Evolutionary conservation across 2,329 filamentous ascomycete species (phyloP), one percentile per base, ranked within the genome.

Genomic region (Phaeoacremonium minimum): DNA sequence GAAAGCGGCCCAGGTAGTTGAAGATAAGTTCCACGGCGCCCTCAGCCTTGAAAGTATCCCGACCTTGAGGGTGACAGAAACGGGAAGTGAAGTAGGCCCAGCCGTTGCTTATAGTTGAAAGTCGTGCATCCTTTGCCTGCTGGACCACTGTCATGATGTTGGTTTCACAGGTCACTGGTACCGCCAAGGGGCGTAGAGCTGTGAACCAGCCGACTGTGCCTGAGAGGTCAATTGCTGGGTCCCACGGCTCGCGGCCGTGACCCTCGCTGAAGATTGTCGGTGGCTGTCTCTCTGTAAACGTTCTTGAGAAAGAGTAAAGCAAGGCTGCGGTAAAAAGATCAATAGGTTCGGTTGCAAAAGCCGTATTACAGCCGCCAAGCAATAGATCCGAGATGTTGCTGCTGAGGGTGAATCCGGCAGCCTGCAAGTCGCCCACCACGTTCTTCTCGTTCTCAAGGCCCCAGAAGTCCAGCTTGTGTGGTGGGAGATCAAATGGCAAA

Each of bases 191-290:
- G 13, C 49, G 56, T 11, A 69, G 50, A 0, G 63, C 63, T 1
- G 67, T 69, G 37, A 70, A 70, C 66, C 66, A 71, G 5, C 67
- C 67, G 1, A 70, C 59, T 0, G 63, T 68, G 2, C 51, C 42
- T 0, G 64, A 61, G 2, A 62, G 43, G 33, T 69, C 58, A 7
- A 63, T 43, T 1, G 30, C 18, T 2, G 42, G 13, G 17, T 48
- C 44, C 46, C 54, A 59, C 1, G 57, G 40, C 19, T 69, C 64
- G 7, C 67, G 53, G 2, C 66, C 67, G 17, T 70, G 66, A 0
- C 58, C 55, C 38, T 69, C 65, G 28, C 51, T 58, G 45, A 63
- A 68, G 2, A 69, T 43, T 3, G 51, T 43, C 2, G 65, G 64
- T 0, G 49, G 15, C 1, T 44, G n/a, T 4, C 64, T 54, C 26